Evolutionary conservation across 1,284 basidiomycete genomes (phyloP).

Genomic region (Porphyrellus sp.): DNA sequence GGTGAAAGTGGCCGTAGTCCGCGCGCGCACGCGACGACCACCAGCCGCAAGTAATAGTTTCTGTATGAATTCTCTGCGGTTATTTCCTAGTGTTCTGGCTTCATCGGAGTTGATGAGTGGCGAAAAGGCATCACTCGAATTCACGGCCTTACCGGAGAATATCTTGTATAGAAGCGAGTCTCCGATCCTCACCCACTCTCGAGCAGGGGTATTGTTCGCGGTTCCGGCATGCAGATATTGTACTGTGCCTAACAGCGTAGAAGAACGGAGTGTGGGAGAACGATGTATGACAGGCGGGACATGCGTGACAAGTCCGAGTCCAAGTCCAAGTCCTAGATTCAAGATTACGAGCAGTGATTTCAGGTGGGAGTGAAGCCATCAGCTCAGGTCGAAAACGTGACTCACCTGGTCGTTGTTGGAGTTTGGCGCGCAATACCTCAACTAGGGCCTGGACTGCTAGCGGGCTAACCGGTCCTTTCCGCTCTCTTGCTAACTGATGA

Average conservation of each 20-base stretch:
- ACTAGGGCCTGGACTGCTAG: conserved; percentile 8
- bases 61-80: conserved; percentile 3
- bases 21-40: conserved; percentile 1
- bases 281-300: not conserved
- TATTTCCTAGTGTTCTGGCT: conserved; percentile 2
- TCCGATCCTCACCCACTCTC: conserved; percentile 10
- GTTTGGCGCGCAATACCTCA: not conserved
- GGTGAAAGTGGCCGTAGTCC: conserved; percentile 8
- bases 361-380: not conserved
- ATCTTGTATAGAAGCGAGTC: conserved; percentile 9
- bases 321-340: not conserved
- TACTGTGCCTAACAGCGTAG: conserved; percentile 3
- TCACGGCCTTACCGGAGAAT: not conserved
- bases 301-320: not conserved
- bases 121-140: not conserved
- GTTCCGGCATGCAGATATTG: conserved; percentile 7
- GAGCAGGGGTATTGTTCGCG: conserved; percentile 2
- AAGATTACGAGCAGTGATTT: not conserved
- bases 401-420: conserved; percentile 1
- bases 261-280: conserved; percentile 10
- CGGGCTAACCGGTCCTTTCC: conserved; percentile 7
- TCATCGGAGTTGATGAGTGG: not conserved
- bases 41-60: conserved; percentile 5
- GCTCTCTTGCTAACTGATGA: conserved; percentile 2
- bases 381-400: not conserved